Base-by-base conservation (phyloP, 1,284 basidiomycete genomes). In the Melampsora americana region DNA sequence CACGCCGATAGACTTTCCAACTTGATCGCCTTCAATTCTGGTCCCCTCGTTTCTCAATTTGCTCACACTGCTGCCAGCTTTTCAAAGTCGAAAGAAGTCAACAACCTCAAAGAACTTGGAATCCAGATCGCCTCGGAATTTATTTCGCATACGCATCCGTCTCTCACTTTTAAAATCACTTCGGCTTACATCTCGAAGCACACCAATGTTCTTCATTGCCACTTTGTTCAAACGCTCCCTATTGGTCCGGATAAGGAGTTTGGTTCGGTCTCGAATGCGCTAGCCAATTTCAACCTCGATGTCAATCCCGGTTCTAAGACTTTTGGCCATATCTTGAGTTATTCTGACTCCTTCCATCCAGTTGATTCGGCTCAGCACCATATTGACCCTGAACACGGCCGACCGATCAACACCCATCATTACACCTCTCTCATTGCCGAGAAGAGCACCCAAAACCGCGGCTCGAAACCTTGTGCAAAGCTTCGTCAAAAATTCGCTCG, bases 281-380 rank as follows among this genome's bases (percentile, higher is more conserved):
- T 97, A 16, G 86, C 88, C 20, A 92, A 96, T 81, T 93, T 90
- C 61, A 90, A 94, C 83, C 87, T 94, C 84, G 95, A 95, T 83
- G 84, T 79, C 7, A 46, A 66, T 48, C 70, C 70, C 26, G 5
- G n/a, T 26, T 65, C 61, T 23, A 18, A 42, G 18, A 65, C 26
- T 1, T 72, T 72, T 65, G 61, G 60, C 1, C 70, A 72, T 14
- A 56, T 72, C 44, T 28, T 72, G 39, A 72, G 70, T 30, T 62
- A 65, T 32, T 64, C 60, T 28, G 70, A 72, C 23, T 72, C 70
- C 2, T 72, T 72, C 46, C 70, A 72, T 56, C 60, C 60, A n/a
- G 30, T 72, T 32, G 30, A 32, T 18, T 32, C n/a, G 18, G 20
- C 30, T 35, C 60, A 72, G 5, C 18, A 23, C 23, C n/a, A 20